Percentiles rank a stretch among this genome's conserved stretches.
phyloP scores from a whole-genome alignment of 805 yeast genomes.

The Ascoidea tarda region DNA sequence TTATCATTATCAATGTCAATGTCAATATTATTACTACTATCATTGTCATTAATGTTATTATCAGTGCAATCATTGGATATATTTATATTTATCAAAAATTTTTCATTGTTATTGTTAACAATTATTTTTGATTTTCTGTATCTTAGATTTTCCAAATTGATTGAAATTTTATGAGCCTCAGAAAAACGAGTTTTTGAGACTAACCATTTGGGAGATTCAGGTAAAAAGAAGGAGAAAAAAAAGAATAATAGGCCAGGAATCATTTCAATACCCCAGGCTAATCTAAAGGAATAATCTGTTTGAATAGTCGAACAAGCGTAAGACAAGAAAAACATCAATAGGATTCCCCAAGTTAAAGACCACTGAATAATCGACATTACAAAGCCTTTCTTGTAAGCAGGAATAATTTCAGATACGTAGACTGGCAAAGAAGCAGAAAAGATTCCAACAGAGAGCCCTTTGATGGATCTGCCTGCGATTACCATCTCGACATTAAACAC shows the following conservation, averaged over 20 bases:
- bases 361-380: conserved; percentile 42
- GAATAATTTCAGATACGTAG: conserved; percentile 37
- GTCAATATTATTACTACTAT: conserved; percentile 2
- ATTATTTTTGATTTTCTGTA: conserved; percentile 2
- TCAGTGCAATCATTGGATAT: conserved; percentile 8
- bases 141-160: conserved; percentile 8
- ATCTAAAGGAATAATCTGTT: conserved; percentile 40
- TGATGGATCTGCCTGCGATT: conserved; percentile 30
- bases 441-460: conserved; percentile 41
- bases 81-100: too few species aligned
- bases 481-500: conserved; percentile 28
- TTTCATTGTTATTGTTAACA: background rate
- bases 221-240: conserved; percentile 24
- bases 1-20: background rate
- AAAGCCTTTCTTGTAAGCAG: conserved; percentile 31
- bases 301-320: conserved; percentile 28
- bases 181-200: conserved; percentile 23
- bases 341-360: conserved; percentile 42
- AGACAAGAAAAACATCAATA: conserved; percentile 37
- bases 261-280: conserved; percentile 48
- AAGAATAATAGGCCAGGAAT: conserved; percentile 34
- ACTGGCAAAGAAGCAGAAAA: conserved; percentile 43
- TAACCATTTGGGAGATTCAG: conserved; percentile 51
- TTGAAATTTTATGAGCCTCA: conserved; percentile 20
- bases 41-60: conserved; percentile 13